These are phyloP conservation scores for Ceraceosorus guamensis DNA, from an alignment of 1,284 basidiomycete genomes.

Conservation along the genomic window DNA sequence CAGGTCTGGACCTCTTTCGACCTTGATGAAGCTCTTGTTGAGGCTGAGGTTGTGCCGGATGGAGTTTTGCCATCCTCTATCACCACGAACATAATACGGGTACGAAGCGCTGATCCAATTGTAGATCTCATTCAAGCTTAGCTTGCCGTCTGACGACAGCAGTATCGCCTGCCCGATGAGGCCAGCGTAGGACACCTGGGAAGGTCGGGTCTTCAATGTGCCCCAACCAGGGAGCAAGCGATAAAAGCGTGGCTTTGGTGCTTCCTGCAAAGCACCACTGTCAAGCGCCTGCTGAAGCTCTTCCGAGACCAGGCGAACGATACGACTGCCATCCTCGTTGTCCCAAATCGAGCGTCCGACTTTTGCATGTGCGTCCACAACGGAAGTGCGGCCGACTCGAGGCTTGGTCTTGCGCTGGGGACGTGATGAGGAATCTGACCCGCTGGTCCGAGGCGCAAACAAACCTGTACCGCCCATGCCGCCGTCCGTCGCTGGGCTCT, in stretches of 20 bases:
- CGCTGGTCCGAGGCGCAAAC: constrained; percentile 14
- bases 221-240: constrained; percentile 39
- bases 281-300: constrained; percentile 42
- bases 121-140: constrained; percentile 91
- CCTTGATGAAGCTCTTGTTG: constrained; percentile 69
- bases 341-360: constrained; percentile 34
- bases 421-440: too few relatives aligned
- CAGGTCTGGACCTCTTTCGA: constrained; percentile 42
- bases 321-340: constrained; percentile 37
- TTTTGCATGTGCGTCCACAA: neutral
- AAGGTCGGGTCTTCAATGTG: constrained; percentile 34
- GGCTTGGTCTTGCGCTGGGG: too few relatives aligned
- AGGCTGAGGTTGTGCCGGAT: constrained; percentile 85
- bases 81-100: constrained; percentile 83
- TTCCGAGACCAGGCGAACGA: constrained; percentile 45
- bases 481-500: too few relatives aligned
- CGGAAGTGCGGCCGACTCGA: too few relatives aligned
- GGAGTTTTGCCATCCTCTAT: constrained; percentile 90
- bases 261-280: constrained; percentile 32
- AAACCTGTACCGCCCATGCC: too few relatives aligned
- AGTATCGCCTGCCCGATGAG: constrained; percentile 90
- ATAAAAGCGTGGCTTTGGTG: constrained; percentile 41
- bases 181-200: constrained; percentile 70
- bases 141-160: constrained; percentile 70
- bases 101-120: constrained; percentile 89